Percentiles rank a stretch among this genome's conserved stretches.
These are phyloP conservation scores for Stagonosporopsis cucurbitacearum DNA, from an alignment of 2,329 filamentous ascomycete species.

Conservation along the genomic window DNA sequence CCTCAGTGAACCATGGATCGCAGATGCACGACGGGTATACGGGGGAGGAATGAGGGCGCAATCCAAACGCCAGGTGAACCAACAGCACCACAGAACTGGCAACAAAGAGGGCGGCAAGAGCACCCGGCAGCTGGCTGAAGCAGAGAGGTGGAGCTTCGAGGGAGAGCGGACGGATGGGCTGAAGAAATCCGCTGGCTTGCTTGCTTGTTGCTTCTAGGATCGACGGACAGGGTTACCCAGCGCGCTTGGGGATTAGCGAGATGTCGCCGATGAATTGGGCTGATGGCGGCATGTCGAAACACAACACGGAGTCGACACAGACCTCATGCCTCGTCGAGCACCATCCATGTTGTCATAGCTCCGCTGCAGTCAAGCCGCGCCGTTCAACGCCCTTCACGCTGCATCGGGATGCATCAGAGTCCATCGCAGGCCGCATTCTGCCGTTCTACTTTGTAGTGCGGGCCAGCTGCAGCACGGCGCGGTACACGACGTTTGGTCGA, in stretches of 20 bases:
- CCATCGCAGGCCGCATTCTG: conserved; percentile 7
- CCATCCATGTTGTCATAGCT: conserved; percentile 33
- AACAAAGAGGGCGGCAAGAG: conserved; percentile 30
- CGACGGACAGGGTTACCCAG: conserved; percentile 40
- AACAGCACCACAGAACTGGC: conserved; percentile 33
- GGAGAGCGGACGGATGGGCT: conserved; percentile 39
- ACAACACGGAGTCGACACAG: conserved; percentile 40
- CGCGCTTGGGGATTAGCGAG: conserved; percentile 40
- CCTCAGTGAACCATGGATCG: conserved; percentile 33
- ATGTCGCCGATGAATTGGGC: conserved; percentile 43
- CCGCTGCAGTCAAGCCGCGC: conserved; percentile 9
- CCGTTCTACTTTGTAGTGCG: conserved; percentile 11
- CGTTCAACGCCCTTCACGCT: conserved; percentile 8
- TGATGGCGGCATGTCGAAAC: conserved; percentile 43
- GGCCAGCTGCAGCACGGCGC: conserved; percentile 27
- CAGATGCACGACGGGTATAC: conserved; percentile 28
- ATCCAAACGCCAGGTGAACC: conserved; percentile 26
- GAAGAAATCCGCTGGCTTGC: conserved; percentile 40
- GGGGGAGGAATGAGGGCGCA: conserved; percentile 28
- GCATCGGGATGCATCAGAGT: conserved; percentile 4
- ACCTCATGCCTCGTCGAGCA: conserved; percentile 34
- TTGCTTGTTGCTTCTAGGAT: conserved; percentile 41
- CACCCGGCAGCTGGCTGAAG: conserved; percentile 36
- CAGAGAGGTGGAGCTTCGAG: conserved; percentile 39
- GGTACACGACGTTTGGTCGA: conserved; percentile 30